phyloP scores from a whole-genome alignment of 2,329 filamentous ascomycete genomes.

The Chrysosporium queenslandicum region DNA sequence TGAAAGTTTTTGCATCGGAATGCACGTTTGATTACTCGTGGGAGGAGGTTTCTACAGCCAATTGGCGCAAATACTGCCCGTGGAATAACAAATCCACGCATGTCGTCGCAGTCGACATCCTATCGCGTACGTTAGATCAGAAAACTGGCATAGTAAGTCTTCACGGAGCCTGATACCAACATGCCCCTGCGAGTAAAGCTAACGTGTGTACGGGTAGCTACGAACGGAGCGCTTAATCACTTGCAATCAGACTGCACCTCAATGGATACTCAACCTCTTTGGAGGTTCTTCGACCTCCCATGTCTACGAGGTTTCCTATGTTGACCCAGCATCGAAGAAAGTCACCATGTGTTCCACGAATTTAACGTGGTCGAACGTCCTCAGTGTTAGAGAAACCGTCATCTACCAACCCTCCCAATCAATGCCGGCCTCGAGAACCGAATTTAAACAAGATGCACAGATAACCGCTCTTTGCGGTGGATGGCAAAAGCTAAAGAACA shows the following conservation, averaged over 20 bases:
- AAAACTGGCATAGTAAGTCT: slow-evolving; percentile 55
- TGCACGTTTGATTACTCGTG: slow-evolving; percentile 96
- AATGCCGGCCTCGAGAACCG: slow-evolving; percentile 51
- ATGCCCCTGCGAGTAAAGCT: not conserved
- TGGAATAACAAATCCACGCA: slow-evolving; percentile 99
- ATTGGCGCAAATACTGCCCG: slow-evolving; percentile 97
- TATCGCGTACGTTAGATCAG: slow-evolving; percentile 60
- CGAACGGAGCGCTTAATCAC: slow-evolving; percentile 59
- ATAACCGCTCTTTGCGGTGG: slow-evolving; percentile 92
- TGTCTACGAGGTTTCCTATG: slow-evolving; percentile 92
- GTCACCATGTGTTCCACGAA: slow-evolving; percentile 97
- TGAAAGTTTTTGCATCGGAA: slow-evolving; percentile 91
- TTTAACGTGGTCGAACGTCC: slow-evolving; percentile 80
- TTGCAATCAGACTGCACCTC: slow-evolving; percentile 40
- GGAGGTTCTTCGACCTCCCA: slow-evolving; percentile 72
- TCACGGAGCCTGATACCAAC: slow-evolving; percentile 3
- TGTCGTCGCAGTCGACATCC: slow-evolving; percentile 87
- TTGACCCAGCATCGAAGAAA: slow-evolving; percentile 70
- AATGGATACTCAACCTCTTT: slow-evolving; percentile 61
- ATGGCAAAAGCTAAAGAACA: slow-evolving; percentile 95
- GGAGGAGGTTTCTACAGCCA: slow-evolving; percentile 94
- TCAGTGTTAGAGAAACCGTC: slow-evolving; percentile 88
- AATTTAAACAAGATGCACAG: slow-evolving; percentile 80
- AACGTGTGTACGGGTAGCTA: slow-evolving; percentile 39
- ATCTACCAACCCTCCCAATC: slow-evolving; percentile 58